phyloP scores from a whole-genome alignment of 1,139 yeast genomes.

The Kazachstania sp. region DNA sequence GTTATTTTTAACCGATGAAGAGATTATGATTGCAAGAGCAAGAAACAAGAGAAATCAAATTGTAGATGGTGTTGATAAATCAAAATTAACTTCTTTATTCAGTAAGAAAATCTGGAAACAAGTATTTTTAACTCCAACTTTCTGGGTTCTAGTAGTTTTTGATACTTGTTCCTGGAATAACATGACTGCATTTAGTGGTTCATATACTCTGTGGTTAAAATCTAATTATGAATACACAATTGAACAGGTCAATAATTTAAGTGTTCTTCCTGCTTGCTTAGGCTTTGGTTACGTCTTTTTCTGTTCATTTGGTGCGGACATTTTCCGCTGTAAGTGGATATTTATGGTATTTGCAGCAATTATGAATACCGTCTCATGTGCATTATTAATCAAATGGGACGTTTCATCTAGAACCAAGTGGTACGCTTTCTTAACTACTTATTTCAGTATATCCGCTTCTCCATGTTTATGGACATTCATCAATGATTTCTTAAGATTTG shows the following conservation, averaged over 20 bases:
- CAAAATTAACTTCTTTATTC: constrained; percentile 22
- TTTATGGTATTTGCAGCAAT: constrained; percentile 44
- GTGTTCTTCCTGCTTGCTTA: constrained; percentile 32
- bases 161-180: constrained; percentile 33
- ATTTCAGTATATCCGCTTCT: constrained; percentile 32
- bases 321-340: constrained; percentile 32
- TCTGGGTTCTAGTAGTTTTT: constrained; percentile 30
- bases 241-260: constrained; percentile 30
- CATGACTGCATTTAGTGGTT: constrained; percentile 33
- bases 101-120: constrained; percentile 28
- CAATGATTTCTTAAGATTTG: constrained; percentile 33
- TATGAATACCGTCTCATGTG: constrained; percentile 39
- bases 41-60: constrained; percentile 39
- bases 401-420: constrained; percentile 30
- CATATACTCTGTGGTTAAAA: constrained; percentile 34
- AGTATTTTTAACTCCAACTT: constrained; percentile 26
- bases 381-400: constrained; percentile 41
- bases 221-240: constrained; percentile 28
- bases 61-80: constrained; percentile 20
- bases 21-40: constrained; percentile 50
- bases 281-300: constrained; percentile 31
- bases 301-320: constrained; percentile 32
- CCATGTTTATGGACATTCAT: constrained; percentile 35
- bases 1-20: constrained; percentile 50
- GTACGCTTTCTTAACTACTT: constrained; percentile 32